A percentile compares a stretch with the other conserved stretches of the same genome.
These are phyloP conservation scores for Neurospora cerealis DNA, from an alignment of 495 filamentous ascomycete genomes.

Conservation along the genomic window DNA sequence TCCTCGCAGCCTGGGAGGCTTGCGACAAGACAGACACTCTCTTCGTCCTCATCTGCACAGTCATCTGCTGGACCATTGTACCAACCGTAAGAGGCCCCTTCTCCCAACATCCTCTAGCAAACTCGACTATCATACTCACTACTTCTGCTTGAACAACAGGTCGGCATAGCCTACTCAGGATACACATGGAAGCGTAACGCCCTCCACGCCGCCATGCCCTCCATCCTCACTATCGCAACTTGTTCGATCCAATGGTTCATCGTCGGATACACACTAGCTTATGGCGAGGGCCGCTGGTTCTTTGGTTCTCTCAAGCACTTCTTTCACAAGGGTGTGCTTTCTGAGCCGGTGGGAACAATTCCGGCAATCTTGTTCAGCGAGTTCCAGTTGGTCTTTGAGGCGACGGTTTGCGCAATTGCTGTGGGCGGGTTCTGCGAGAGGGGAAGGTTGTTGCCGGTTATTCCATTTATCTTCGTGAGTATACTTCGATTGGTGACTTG, in stretches of 20 bases:
- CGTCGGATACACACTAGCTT: conserved; percentile 18
- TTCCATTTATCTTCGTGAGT: conserved; percentile 15
- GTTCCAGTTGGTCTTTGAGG: conserved; percentile 20
- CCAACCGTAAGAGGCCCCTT: conserved; percentile 11
- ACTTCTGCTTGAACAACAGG: not conserved
- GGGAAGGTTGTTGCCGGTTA: conserved; percentile 11
- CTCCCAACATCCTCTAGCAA: not conserved
- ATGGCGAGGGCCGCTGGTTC: conserved; percentile 18
- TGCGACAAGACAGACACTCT: conserved; percentile 21
- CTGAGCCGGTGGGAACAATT: conserved; percentile 18
- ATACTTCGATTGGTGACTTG: not conserved
- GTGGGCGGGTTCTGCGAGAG: conserved; percentile 20
- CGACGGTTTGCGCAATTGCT: conserved; percentile 20
- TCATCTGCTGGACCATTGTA: conserved; percentile 21
- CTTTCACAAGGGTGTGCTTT: conserved; percentile 13
- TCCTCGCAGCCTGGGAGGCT: conserved; percentile 15
- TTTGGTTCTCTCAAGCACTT: conserved; percentile 15
- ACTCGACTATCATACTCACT: not conserved
- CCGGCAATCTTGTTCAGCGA: conserved; percentile 20
- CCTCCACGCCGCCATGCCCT: conserved; percentile 14
- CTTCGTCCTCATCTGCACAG: conserved; percentile 21
- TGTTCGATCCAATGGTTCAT: conserved; percentile 23
- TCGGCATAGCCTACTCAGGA: conserved; percentile 20
- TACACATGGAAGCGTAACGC: conserved; percentile 19
- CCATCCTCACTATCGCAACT: conserved; percentile 16